Evolutionary conservation across 139 green algal genomes (phyloP), one percentile per base, ranked within the genome.

Genomic region (Chlorella sp.): DNA sequence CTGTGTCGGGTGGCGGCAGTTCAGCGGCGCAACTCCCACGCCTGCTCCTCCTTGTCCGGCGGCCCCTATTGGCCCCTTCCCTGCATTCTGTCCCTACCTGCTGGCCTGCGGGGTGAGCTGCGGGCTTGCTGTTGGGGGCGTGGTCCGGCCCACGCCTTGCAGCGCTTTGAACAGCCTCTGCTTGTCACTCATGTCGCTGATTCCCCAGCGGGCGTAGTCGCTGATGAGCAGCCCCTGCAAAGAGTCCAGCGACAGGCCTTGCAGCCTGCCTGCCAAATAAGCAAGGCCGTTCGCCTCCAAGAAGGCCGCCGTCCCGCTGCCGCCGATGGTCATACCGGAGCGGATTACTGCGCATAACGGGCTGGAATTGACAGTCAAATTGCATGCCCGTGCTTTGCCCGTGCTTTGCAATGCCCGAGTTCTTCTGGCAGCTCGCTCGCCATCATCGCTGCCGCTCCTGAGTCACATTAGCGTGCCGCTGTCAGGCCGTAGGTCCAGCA

Each of bases 131-230:
- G 28, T 14, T 0, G 36, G 28, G 76, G 18, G 78, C 18, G 30
- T 88, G 79, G 53, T 57, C 48, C 48, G 48, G 48, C 71, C 42
- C 19, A 60, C 76, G 40, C 42, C 88, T 26, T 64, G 86, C 76
- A 95, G 42, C 1, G 75, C 80, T 90, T 97, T 96, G 81, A 97
- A 98, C 0, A 98, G 92, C 60, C 81, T 81, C 81, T 97, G 96
- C 86, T 97, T 98, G 89, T 98, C 95, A 36, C 94, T 89, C 81
- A 97, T 92, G n/a, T 96, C 93, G 1, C 86, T 86, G 3, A 98
- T 88, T 5, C 96, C 96, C 80, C 94, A 96, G 26, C 87, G 89
- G 1, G 88, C 91, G 80, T 96, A 98, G 81, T 98, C 96, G 3
- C 28, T 32, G 30, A 85, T 69, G 42, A 85, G 53, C 30, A 85